These are phyloP conservation scores for Wickerhamomyces alni DNA, from an alignment of 805 yeast genomes.

Conservation along the genomic window DNA sequence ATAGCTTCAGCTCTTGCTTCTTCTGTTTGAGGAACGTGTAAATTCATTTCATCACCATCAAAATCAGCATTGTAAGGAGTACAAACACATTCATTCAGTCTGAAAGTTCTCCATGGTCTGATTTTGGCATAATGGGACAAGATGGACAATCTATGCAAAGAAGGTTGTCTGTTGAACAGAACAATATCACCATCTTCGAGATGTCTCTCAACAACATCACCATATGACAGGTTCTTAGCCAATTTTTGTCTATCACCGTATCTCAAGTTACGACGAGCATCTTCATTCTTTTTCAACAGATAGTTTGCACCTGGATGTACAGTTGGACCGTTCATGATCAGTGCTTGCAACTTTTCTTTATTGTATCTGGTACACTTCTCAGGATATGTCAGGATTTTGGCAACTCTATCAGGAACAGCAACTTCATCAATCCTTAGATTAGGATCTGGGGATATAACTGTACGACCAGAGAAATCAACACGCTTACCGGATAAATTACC, in stretches of 20 bases:
- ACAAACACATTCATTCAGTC: slow-evolving; percentile 97
- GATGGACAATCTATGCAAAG: slow-evolving; percentile 90
- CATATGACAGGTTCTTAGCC: slow-evolving; percentile 71
- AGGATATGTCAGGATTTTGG: slow-evolving; percentile 92
- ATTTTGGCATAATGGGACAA: slow-evolving; percentile 93
- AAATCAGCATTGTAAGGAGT: slow-evolving; percentile 99
- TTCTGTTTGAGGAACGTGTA: slow-evolving; percentile 98
- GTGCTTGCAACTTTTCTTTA: slow-evolving; percentile 62
- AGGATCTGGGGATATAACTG: slow-evolving; percentile 98
- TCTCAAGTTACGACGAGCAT: slow-evolving; percentile 78
- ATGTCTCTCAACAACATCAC: slow-evolving; percentile 95
- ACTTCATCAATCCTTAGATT: slow-evolving; percentile 92
- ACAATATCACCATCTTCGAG: slow-evolving; percentile 96
- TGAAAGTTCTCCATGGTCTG: slow-evolving; percentile 96
- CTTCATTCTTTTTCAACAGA: slow-evolving; percentile 74
- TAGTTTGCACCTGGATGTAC: slow-evolving; percentile 97
- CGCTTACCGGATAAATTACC: slow-evolving; percentile 98
- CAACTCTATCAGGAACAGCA: slow-evolving; percentile 96
- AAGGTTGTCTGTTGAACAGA: slow-evolving; percentile 95
- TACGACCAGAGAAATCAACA: slow-evolving; percentile 97
- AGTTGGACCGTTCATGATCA: slow-evolving; percentile 80
- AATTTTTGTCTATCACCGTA: slow-evolving; percentile 80
- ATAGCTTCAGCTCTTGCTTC: slow-evolving; percentile 99
- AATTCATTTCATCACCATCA: slow-evolving; percentile 98
- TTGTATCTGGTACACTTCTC: slow-evolving; percentile 91